phyloP scores from a whole-genome alignment of 305 asterid species.

The Fraxinus xanthoxyloides region DNA sequence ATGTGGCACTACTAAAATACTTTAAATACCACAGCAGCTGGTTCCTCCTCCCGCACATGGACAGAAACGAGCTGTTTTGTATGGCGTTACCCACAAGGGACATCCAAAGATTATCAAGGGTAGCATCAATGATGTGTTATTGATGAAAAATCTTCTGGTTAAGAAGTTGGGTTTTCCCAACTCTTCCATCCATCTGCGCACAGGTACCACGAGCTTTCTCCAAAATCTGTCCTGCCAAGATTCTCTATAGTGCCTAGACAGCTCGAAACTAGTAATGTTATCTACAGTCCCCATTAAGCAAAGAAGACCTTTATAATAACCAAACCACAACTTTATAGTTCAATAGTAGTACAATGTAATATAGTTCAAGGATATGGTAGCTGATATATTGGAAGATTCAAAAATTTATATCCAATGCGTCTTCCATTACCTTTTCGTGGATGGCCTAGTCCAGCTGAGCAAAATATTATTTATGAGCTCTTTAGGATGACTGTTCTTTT shows the following conservation, averaged over 20 bases:
- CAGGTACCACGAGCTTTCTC: conserved; percentile 42
- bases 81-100: conserved; percentile 61
- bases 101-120: conserved; percentile 51
- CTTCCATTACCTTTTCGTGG: neutral
- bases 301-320: neutral
- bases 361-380: neutral
- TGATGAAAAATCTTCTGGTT: conserved; percentile 50
- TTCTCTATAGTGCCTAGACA: neutral
- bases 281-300: neutral
- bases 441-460: neutral
- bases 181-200: conserved; percentile 55
- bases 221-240: neutral
- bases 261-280: neutral
- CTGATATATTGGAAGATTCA: neutral
- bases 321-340: neutral
- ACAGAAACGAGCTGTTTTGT: conserved; percentile 59
- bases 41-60: conserved; percentile 42
- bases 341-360: neutral
- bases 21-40: conserved; percentile 13
- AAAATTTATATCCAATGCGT: neutral
- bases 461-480: neutral
- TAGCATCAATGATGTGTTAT: conserved; percentile 58
- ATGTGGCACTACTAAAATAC: conserved; percentile 25
- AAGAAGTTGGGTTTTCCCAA: conserved; percentile 52
- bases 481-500: neutral